Evolutionary conservation across 2,329 filamentous ascomycete species (phyloP), one percentile per base, ranked within the genome.

Genomic region (Zelopaecilomyces penicillatus): DNA sequence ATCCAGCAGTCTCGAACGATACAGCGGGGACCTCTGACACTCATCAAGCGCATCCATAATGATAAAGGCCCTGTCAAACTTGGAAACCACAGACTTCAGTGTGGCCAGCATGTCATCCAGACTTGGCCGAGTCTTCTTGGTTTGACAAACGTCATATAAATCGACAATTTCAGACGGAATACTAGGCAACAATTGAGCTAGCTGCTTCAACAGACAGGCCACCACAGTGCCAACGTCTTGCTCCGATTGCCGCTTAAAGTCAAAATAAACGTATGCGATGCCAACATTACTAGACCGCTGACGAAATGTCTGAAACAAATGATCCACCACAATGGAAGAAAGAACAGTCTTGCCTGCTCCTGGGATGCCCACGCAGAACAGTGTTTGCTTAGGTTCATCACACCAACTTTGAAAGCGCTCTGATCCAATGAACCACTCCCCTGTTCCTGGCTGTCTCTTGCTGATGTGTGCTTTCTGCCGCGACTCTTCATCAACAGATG

Each of bases 271-370:
- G n/a, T 30, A 40, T 40, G 38, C 38, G 4, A 40, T n/a, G 11
- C 38, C 38, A 40, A 40, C 27, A 11, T 30, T 26, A 5, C 5
- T 2, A 29, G 26, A 5, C n/a, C 11, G 11, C 11, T 26, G 28
- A 40, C 30, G n/a, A 1, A 12, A 5, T 6, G 5, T 40, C 3
- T 19, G 19, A 43, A 5, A 10, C 10, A 2, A 55, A 28, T 72
- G 11, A 4, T 74, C 59, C 0, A 75, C 50, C 0, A 69, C 60
- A 9, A 67, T 63, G 0, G 69, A 63, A 0, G 67, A 54, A 1
- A 71, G 42, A 4, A 73, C 68, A 0, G 70, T 75, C 52, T 75
- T 76, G 2, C 71, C 70, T 0, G 70, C 65, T 4, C 71, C 70
- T 0, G 69, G 69, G 12, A 71, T 69, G 0, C 70, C 70, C 19